These are phyloP conservation scores for Fusarium sublunatum DNA, from an alignment of 2,329 filamentous ascomycete genomes.

Conservation along the genomic window DNA sequence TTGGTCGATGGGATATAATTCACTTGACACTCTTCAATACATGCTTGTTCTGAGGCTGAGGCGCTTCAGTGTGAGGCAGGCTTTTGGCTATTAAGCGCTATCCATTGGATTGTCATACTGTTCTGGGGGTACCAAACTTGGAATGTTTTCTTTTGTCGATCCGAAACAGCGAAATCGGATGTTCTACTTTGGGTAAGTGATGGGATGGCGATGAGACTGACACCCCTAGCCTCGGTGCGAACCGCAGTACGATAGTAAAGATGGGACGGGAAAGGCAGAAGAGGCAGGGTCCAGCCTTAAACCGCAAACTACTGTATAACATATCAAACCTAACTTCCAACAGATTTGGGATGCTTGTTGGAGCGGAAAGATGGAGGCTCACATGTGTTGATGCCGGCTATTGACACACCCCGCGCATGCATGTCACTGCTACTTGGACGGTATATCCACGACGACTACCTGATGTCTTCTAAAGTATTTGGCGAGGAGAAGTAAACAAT, in stretches of 20 bases:
- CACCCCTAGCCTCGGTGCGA: conserved; percentile 37
- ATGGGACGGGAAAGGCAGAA: conserved; percentile 1
- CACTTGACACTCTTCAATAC: no score
- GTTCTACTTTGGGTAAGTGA: conserved; percentile 21
- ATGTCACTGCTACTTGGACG: conserved; percentile 14
- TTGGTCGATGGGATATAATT: conserved; percentile 1
- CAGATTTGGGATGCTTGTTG: conserved; percentile 20
- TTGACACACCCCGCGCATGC: conserved; percentile 28
- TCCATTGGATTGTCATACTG: no score
- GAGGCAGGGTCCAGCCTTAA: conserved; percentile 4
- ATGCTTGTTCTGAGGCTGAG: background rate
- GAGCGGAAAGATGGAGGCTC: conserved; percentile 40
- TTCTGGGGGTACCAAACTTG: no score
- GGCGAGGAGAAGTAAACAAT: background rate
- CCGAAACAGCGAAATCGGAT: conserved; percentile 2
- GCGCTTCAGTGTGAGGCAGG: background rate
- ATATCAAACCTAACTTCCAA: background rate
- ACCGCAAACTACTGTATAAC: background rate
- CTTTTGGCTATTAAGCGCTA: background rate
- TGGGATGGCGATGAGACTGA: conserved; percentile 11
- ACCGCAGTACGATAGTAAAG: conserved; percentile 11
- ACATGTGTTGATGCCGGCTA: conserved; percentile 34
- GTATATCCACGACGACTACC: conserved; percentile 7
- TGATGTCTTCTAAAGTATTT: background rate
- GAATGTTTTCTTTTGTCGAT: conserved; percentile 1